phyloP scores from a whole-genome alignment of 1,284 basidiomycete genomes.

The Mycena citricolor region DNA sequence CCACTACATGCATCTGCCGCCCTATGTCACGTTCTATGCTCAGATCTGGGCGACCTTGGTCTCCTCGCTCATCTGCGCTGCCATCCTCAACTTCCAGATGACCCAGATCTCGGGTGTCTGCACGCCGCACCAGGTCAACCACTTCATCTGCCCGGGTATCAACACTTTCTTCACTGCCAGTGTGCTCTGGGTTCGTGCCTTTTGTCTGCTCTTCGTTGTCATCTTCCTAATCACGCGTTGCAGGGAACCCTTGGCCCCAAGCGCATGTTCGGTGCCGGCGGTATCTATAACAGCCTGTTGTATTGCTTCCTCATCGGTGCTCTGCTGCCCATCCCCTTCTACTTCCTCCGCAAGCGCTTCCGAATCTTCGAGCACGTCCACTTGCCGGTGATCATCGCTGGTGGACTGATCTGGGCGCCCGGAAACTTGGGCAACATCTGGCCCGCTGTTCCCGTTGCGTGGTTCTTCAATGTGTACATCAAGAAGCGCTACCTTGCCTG shows the following conservation, averaged over 20 bases:
- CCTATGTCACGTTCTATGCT: constrained; percentile 36
- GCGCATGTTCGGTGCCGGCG: constrained; percentile 38
- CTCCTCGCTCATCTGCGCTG: constrained; percentile 34
- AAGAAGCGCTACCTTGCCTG: constrained; percentile 29
- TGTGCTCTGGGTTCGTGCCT: constrained; percentile 31
- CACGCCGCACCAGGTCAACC: constrained; percentile 18
- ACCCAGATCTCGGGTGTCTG: constrained; percentile 27
- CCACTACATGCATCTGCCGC: constrained; percentile 47
- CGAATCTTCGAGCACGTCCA: constrained; percentile 32
- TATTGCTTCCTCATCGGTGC: constrained; percentile 42
- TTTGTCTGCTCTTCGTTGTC: not conserved
- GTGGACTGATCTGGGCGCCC: constrained; percentile 47
- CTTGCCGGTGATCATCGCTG: constrained; percentile 33
- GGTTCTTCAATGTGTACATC: constrained; percentile 40
- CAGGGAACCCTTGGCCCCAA: constrained; percentile 37
- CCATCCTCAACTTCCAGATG: constrained; percentile 43
- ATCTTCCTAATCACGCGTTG: not conserved
- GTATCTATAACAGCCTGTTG: constrained; percentile 24
- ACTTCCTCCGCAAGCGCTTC: constrained; percentile 32
- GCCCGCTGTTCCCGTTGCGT: constrained; percentile 42
- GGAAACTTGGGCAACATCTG: constrained; percentile 33
- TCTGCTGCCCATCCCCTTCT: constrained; percentile 36
- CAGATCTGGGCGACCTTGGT: constrained; percentile 44
- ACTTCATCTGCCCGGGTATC: constrained; percentile 35
- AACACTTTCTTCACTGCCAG: constrained; percentile 33